Base-by-base conservation (phyloP, 78 protist species). In the Chrysochromulina tobinii region DNA sequence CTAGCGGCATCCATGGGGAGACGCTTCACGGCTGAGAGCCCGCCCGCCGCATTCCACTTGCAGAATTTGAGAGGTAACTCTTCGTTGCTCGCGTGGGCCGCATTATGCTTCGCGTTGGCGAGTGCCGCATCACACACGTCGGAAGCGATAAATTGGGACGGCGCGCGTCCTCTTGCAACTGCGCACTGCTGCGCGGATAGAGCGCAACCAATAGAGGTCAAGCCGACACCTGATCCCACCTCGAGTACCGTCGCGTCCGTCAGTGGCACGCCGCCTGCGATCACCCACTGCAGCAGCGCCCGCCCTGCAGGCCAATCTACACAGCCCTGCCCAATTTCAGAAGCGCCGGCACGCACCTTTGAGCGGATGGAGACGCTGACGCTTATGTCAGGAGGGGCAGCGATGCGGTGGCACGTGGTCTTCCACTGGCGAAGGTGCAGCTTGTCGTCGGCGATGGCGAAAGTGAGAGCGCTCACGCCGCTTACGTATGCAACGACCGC, bases 231-330 rank as follows among this genome's bases (percentile, higher is more conserved):
- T 2, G 53, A 3, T 23, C 79, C 79, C 14, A 69, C 15, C 51
- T 69, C 79, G 50, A 69, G 50, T 9, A 69, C 53, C 7, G 38
- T 1, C 50, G 50, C 79, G 79, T 12, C 50, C 3, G 51, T 5
- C 50, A 69, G 51, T 51, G 79, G 79, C 55, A 69, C 51, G 50
- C 79, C 79, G 79, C 79, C 79, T 3, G 21, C 79, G 18, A 69
- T 15, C 53, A 12, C 79, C 79, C 79, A 69, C 51, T 69, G 79
- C 14, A 69, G 79, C 53, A 69, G 51, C 53, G 12, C 79, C 0
- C 79, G 79, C 51, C 79, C 79, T 15, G 79, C 51, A 2, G 79
- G 79, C 79, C 79, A 69, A 51, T 69, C 79, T 27, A 69, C 79
- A 61, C 79, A 69, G 17, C 79, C 79, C 79, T 69, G 79, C 23